Base-by-base conservation (phyloP, 2,329 filamentous ascomycete genomes). In the Cercospora sesami region DNA sequence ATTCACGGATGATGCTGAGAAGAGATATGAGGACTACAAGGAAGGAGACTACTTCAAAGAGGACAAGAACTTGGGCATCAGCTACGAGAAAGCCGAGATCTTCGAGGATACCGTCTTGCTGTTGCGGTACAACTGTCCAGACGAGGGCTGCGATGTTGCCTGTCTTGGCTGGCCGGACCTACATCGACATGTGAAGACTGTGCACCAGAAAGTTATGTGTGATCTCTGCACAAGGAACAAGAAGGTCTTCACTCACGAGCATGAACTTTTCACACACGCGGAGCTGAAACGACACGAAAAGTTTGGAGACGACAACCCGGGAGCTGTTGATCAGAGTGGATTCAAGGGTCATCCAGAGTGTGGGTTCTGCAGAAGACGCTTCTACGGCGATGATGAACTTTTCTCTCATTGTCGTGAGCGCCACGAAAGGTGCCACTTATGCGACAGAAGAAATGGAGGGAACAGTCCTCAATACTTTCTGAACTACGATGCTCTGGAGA, bases 211-310 rank as follows among this genome's bases (percentile, higher is more conserved):
- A 81, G 90, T 91, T 78, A 94, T 96, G 90, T 96, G 88, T 80
- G 93, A 97, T 79, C 84, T 97, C 10, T 97, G 94, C 80, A 91
- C 94, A 6, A 85, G 93, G 68, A 94, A 97, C 83, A 99, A 99
- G 81, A 97, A 97, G 77, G 93, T 97, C 36, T 99, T 99, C 75
- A 97, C 95, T 1, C 95, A 99, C 80, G 95, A 99, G 80, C 95
- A 99, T 78, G 92, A 96, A 71, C 85, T 99, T 1, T 98, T 97
- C 79, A 90, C 91, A 0, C 86, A 89, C 69, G 87, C 89, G 71
- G 92, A 94, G 73, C 84, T 98, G 60, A 89, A 91, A 73, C 91
- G 88, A 75, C 95, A 99, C 79, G 96, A 98, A 86, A 91, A 88
- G 70, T 89, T 90, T 71, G 95, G 95, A 67, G 95, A 99, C 76